Percentiles rank a stretch among this genome's conserved stretches.
Conservation (phyloP, 2,329 filamentous ascomycete genomes). For the Achaetomium macrosporum region DNA sequence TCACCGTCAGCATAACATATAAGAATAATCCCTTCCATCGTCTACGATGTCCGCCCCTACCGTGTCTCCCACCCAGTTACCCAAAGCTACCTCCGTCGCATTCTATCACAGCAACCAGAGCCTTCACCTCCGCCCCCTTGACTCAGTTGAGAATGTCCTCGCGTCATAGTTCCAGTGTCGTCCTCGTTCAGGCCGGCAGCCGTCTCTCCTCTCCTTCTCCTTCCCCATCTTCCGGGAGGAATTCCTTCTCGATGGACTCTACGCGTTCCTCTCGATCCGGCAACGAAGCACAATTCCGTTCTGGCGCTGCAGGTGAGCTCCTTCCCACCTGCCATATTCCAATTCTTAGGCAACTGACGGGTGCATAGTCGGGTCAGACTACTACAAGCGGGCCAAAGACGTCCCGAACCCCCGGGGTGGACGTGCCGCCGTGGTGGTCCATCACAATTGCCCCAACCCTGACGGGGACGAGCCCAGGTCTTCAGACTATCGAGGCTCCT, state of each 20-base stretch:
- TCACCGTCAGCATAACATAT: too few relatives aligned
- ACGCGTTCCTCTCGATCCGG: constrained; percentile 6
- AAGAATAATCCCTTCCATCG: too few relatives aligned
- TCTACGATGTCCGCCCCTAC: not conserved
- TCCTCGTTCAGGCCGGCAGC: constrained; percentile 11
- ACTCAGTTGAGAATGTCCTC: constrained; percentile 13
- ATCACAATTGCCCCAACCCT: constrained; percentile 15
- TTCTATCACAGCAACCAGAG: not conserved
- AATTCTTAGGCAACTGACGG: not conserved
- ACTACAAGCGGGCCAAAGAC: constrained; percentile 8
- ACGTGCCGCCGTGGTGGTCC: constrained; percentile 10
- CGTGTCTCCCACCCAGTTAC: not conserved
- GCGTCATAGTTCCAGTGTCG: constrained; percentile 1
- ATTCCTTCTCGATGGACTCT: constrained; percentile 9
- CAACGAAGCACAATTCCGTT: constrained; percentile 6
- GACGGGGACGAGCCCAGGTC: constrained; percentile 16
- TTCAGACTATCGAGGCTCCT: constrained; percentile 3
- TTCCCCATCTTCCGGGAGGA: constrained; percentile 1
- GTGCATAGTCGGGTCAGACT: constrained; percentile 2
- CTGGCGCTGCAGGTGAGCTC: constrained; percentile 12
- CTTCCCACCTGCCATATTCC: not conserved
- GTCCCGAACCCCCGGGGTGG: constrained; percentile 5
- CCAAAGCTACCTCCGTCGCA: not conserved
- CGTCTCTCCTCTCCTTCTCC: not conserved
- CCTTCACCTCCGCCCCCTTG: not conserved